Evolutionary conservation across 352 stramenopile species (phyloP).

Genomic region (Pythium rishiriense): DNA sequence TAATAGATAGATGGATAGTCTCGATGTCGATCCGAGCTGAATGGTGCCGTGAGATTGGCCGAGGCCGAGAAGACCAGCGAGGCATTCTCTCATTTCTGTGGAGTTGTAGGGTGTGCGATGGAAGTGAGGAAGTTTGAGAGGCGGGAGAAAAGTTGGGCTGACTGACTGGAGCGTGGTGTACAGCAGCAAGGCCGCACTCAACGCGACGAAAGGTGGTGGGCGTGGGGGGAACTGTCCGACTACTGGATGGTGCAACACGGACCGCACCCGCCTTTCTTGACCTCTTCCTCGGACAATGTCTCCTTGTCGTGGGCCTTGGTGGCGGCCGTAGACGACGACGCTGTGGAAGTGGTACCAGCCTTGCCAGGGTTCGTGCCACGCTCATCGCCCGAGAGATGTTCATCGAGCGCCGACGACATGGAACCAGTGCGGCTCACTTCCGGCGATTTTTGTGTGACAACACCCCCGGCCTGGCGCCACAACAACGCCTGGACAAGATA

Average conservation of each 20-base stretch:
- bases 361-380: conserved; percentile 17
- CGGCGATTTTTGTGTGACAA: conserved; percentile 80
- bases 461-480: conserved; percentile 77
- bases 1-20: conserved; percentile 30
- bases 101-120: neutral
- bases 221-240: conserved; percentile 17
- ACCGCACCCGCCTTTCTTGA: conserved; percentile 55
- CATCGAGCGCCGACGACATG: conserved; percentile 36
- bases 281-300: conserved; percentile 30
- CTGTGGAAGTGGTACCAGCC: conserved; percentile 3
- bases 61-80: neutral
- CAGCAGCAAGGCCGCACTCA: neutral
- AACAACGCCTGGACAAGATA: conserved; percentile 77
- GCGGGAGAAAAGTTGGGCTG: conserved; percentile 7
- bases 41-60: neutral
- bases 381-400: conserved; percentile 35
- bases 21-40: conserved; percentile 14
- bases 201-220: neutral
- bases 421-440: conserved; percentile 42
- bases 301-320: conserved; percentile 6
- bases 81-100: neutral
- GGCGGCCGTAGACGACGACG: neutral
- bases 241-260: conserved; percentile 77
- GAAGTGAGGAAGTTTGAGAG: neutral
- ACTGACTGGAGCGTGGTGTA: conserved; percentile 8